Evolutionary conservation across 202 grass and related monocot genomes (phyloP), one percentile per base, ranked within the genome.

Genomic region (Hordeum pubiflorum): DNA sequence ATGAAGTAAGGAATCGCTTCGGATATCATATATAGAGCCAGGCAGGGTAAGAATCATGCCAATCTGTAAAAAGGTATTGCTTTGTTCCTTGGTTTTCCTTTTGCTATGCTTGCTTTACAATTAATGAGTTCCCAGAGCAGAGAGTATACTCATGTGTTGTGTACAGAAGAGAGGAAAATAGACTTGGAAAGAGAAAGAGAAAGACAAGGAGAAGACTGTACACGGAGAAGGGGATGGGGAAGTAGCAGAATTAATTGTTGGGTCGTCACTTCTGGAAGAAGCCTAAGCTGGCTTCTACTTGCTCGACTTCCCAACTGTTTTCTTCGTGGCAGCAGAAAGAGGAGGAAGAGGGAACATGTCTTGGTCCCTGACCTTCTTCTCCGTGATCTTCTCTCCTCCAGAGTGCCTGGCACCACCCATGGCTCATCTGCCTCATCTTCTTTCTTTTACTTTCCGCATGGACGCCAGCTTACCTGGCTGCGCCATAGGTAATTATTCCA

Each of bases 191-290:
- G 39, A 40, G 9, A 40, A 9, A 10, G 38, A 40, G 39, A 32
- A 32, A 32, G 31, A 4, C 9, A 10, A 8, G 38, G 38, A 39
- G 68, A 41, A 63, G 38, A 37, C 34, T 37, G 34, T 37, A 37
- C 9, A 10, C 38, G 38, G 38, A 39, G 68, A 41, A 63, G 38
- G 22, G 36, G 64, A 40, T 22, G n/a, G 41, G 10, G 18, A 69
- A 69, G 38, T 69, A 69, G 66, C 38, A 26, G 66, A 21, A 26
- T 21, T 56, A 29, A 17, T 22, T 56, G 22, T 48, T 46, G 38
- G 23, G 22, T 11, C 3, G 0, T 76, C 69, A 85, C 81, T 89
- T 89, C 43, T 72, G 73, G 65, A 89, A 85, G 82, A 89, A 85
- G 58, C 87, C 82, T 1, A 89, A 77, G 26, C 87, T 82, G 78